Base-by-base conservation (phyloP, 768 basidiomycete genomes). In the Xerocomellus chrysenteron region DNA sequence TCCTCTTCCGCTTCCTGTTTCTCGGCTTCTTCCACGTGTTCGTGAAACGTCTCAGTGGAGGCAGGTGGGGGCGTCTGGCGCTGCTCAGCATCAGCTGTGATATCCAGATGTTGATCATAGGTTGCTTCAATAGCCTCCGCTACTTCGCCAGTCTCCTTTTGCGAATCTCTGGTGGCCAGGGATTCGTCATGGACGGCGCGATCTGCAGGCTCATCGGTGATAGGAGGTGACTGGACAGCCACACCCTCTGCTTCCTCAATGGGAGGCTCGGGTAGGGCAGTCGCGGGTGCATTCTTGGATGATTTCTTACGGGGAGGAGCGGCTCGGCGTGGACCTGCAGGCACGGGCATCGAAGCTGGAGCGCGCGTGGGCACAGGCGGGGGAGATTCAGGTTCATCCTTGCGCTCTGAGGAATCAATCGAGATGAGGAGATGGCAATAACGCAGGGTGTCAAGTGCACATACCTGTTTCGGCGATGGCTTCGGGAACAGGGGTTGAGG, bases 271-370 rank as follows among this genome's bases (percentile, higher is more conserved):
- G 71, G 54, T 39, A 69, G 60, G 19, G 59, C 54, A 21, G 53
- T 12, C 2, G 78, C 72, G 12, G 79, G 71, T n/a, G 77, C 73
- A 1, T 82, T 79, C 68, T 83, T 87, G 46, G 74, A 75, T 6
- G 77, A 66, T 65, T 88, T 88, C 72, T 79, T 85, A 41, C 90
- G 78, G 10, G 92, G 91, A 47, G 88, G 90, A 4, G 79, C 90
- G 26, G 88, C 80, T 5, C 91, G 82, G 43, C 87, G 83, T 42
- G 91, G 90, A 17, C 77, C 85, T 14, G 82, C 80, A 14, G 90
- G 89, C 5, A 90, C 77, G 21, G 90, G 89, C 85, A 93, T 92
- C 0, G 83, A 76, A 6, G 75, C 58, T 17, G 82, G 82, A 24
- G 70, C 73, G 36, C 77, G 78, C 12, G 76, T 54, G 5, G 73